Evolutionary conservation across 164 flowering plant species (phyloP).

Genomic region (Vitis rupestris): DNA sequence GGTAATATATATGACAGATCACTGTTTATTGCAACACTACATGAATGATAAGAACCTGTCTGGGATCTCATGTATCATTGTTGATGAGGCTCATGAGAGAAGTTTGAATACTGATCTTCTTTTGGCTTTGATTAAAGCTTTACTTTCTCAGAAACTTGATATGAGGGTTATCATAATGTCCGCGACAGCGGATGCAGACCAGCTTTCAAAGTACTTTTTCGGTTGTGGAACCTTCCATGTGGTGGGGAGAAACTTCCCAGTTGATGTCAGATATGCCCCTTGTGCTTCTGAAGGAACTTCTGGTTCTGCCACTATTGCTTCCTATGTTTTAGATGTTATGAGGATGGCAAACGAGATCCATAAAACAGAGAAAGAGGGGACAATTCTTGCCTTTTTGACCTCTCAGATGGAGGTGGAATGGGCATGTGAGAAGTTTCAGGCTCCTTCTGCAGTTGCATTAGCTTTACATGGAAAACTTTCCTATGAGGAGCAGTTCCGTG

Average conservation of each 20-base stretch:
- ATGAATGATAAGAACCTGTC: constrained; percentile 63
- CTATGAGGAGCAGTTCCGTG: constrained; percentile 65
- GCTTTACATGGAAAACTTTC: constrained; percentile 96
- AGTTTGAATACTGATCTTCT: constrained; percentile 94
- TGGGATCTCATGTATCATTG: constrained; percentile 69
- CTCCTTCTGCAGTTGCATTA: constrained; percentile 53
- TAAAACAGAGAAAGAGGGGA: constrained; percentile 65
- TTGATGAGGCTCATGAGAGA: constrained; percentile 99
- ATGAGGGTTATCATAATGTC: constrained; percentile 94
- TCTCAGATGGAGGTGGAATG: constrained; percentile 91
- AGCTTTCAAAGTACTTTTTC: constrained; percentile 77
- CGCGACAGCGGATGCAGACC: constrained; percentile 89
- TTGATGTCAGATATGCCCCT: constrained; percentile 68
- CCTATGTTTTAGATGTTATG: constrained; percentile 71
- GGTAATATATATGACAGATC: constrained; percentile 79
- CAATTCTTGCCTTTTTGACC: constrained; percentile 90
- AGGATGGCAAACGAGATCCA: constrained; percentile 62
- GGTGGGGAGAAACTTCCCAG: constrained; percentile 82
- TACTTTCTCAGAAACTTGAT: constrained; percentile 56
- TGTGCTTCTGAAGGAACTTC: constrained; percentile 23
- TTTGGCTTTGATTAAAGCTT: constrained; percentile 64
- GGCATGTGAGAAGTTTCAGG: constrained; percentile 80
- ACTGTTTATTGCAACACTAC: constrained; percentile 85
- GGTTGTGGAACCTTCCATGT: constrained; percentile 65
- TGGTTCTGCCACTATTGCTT: constrained; percentile 29